Evolutionary conservation across 2,329 filamentous ascomycete species (phyloP).

Genomic region (Verticillium nubilum): DNA sequence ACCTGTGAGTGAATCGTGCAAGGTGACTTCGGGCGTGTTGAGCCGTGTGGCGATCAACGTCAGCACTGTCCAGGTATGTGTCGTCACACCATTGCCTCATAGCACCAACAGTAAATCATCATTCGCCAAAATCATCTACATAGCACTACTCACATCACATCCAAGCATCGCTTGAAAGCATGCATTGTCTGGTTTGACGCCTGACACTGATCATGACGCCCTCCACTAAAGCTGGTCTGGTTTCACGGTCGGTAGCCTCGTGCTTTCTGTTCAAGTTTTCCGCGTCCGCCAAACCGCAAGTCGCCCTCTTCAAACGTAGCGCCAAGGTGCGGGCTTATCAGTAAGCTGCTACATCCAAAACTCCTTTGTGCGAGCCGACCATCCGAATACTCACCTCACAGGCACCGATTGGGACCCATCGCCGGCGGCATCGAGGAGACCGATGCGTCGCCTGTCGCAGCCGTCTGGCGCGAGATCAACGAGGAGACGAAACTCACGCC

Average conservation of each 20-base stretch:
- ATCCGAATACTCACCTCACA: slow-evolving; percentile 13
- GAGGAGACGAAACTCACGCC: slow-evolving; percentile 56
- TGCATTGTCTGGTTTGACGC: neutral
- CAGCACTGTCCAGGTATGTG: neutral
- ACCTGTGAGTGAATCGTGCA: too few species aligned
- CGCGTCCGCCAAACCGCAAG: slow-evolving; percentile 31
- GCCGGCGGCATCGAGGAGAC: slow-evolving; percentile 53
- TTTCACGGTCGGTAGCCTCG: slow-evolving; percentile 35
- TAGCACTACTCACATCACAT: neutral
- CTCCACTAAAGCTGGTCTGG: neutral
- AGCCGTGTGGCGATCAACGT: neutral
- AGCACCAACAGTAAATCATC: neutral
- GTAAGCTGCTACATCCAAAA: slow-evolving; percentile 29
- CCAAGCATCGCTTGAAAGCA: neutral
- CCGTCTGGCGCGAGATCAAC: slow-evolving; percentile 56
- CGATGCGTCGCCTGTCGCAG: slow-evolving; percentile 46
- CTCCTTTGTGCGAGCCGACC: neutral
- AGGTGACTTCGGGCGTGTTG: too few species aligned
- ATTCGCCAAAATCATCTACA: neutral
- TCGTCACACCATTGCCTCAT: neutral
- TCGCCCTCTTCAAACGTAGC: slow-evolving; percentile 60
- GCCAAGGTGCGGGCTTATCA: slow-evolving; percentile 53
- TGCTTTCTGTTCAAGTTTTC: slow-evolving; percentile 46
- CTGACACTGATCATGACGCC: neutral
- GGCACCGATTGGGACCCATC: slow-evolving; percentile 54